These are phyloP conservation scores for Crithidia expoeki DNA, from an alignment of 208 protist genomes.

Conservation along the genomic window DNA sequence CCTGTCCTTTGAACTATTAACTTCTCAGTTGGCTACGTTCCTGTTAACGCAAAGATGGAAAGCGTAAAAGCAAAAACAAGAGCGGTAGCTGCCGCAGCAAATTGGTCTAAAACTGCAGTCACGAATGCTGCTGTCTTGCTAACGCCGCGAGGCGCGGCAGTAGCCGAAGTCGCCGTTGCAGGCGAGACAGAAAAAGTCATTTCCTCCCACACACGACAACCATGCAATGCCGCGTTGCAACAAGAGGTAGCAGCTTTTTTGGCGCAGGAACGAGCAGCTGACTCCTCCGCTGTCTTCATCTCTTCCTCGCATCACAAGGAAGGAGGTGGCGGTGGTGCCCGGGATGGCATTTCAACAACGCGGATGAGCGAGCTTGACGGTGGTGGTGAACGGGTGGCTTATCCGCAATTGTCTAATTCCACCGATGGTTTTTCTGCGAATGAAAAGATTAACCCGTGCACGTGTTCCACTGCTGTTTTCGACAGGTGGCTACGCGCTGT, in stretches of 20 bases:
- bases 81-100: not conserved
- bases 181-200: not conserved
- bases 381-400: slow-evolving; percentile 21
- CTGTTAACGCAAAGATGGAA: too few relatives aligned
- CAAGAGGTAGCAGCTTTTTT: slow-evolving; percentile 19
- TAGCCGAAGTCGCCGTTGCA: too few relatives aligned
- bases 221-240: slow-evolving; percentile 23
- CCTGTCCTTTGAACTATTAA: too few relatives aligned
- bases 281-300: not conserved
- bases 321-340: not conserved
- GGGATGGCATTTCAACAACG: not conserved
- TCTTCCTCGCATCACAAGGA: not conserved
- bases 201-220: not conserved
- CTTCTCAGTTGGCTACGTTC: too few relatives aligned
- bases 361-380: slow-evolving; percentile 2
- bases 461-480: slow-evolving; percentile 32
- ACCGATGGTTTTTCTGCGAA: not conserved
- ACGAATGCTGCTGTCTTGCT: not conserved
- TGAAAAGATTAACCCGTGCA: slow-evolving; percentile 40
- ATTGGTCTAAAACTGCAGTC: not conserved
- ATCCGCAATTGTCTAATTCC: slow-evolving; percentile 10
- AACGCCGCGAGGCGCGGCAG: not conserved
- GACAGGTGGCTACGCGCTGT: slow-evolving; percentile 55
- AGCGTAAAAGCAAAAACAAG: not conserved
- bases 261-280: slow-evolving; percentile 20